A percentile compares a stretch with the other conserved stretches of the same genome.
phyloP scores from a whole-genome alignment of 2,329 filamentous ascomycete species.

The Pseudogymnoascus sp. region DNA sequence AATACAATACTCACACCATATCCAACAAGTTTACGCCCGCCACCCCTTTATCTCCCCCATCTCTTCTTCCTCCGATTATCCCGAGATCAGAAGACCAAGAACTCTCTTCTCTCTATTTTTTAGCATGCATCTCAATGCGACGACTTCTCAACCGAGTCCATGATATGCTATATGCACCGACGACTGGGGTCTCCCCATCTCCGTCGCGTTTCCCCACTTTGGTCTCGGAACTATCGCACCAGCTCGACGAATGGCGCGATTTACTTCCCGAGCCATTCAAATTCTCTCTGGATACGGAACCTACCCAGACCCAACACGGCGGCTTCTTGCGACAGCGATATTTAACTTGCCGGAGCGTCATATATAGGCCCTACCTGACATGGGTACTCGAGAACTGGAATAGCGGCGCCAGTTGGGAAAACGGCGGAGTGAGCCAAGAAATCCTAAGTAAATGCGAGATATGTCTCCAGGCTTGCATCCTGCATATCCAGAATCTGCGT shows the following conservation, averaged over 20 bases:
- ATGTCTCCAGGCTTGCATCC: conserved; percentile 40
- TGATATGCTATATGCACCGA: conserved; percentile 42
- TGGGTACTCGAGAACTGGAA: conserved; percentile 33
- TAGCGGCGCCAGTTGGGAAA: conserved; percentile 3
- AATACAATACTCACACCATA: conserved; percentile 38
- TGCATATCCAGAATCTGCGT: conserved; percentile 43
- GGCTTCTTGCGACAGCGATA: conserved; percentile 45
- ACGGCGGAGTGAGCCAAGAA: conserved; percentile 21
- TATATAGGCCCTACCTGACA: conserved; percentile 45
- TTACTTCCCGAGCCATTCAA: conserved; percentile 37
- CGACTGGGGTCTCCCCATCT: conserved; percentile 39
- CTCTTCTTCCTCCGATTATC: background rate
- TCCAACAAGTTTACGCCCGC: conserved; percentile 20
- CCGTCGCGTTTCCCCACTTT: conserved; percentile 40
- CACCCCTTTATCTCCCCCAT: background rate
- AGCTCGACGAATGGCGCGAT: conserved; percentile 43
- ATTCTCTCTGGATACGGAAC: conserved; percentile 32
- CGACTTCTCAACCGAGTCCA: conserved; percentile 41
- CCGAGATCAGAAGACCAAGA: conserved; percentile 30
- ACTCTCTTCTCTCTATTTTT: conserved; percentile 44
- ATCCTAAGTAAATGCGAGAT: conserved; percentile 37
- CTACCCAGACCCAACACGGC: conserved; percentile 34
- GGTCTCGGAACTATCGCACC: conserved; percentile 42
- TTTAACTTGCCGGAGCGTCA: conserved; percentile 44
- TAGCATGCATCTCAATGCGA: conserved; percentile 47